Percentiles rank a stretch among this genome's conserved stretches.
Conservation (phyloP, 2,329 filamentous ascomycete genomes). For the Nakataea oryzae region DNA sequence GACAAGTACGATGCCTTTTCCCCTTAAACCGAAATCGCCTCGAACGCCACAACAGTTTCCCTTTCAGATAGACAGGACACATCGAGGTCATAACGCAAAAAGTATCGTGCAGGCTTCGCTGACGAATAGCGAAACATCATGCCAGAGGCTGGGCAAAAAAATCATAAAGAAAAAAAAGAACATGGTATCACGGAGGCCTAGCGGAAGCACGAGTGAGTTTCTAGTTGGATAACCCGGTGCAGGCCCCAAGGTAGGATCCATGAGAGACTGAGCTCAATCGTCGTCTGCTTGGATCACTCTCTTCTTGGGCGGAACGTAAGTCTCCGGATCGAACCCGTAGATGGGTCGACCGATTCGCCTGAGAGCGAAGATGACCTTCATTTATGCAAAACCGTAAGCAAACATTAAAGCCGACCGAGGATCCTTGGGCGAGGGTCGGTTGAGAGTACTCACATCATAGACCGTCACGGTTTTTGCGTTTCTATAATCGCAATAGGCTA, state of each 20-base stretch:
- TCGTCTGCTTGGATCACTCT: neutral
- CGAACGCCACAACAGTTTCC: neutral
- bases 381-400: slow-evolving; percentile 3
- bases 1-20: no score
- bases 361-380: slow-evolving; percentile 43
- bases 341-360: slow-evolving; percentile 38
- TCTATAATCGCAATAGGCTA: slow-evolving; percentile 41
- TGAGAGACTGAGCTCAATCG: neutral
- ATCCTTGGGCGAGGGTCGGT: neutral
- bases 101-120: neutral
- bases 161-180: no score
- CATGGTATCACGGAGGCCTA: no score
- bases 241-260: neutral
- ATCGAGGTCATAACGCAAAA: neutral
- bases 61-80: neutral
- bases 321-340: slow-evolving; percentile 45
- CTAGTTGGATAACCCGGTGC: neutral
- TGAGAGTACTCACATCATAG: slow-evolving; percentile 39
- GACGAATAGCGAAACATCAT: neutral
- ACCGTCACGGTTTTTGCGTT: slow-evolving; percentile 52
- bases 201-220: neutral
- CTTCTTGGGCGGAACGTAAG: slow-evolving; percentile 12
- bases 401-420: no score
- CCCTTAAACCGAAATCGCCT: neutral
- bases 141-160: neutral